phyloP scores from a whole-genome alignment of 78 protist species.

The Dictyostelium intermedium region DNA sequence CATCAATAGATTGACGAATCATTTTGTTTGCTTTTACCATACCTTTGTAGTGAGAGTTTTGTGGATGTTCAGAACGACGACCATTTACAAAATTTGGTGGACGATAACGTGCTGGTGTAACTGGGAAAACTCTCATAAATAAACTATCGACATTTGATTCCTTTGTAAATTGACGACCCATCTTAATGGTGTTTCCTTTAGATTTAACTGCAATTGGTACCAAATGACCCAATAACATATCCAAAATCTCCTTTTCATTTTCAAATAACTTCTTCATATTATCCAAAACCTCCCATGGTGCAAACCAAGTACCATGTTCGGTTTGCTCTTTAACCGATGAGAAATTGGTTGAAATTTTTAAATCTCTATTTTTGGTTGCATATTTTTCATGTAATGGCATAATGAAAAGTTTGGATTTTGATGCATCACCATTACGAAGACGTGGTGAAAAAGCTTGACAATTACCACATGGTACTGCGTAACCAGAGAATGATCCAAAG shows the following conservation, averaged over 20 bases:
- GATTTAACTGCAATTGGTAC: background rate
- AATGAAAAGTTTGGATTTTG: conserved; percentile 35
- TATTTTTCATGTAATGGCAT: conserved; percentile 37
- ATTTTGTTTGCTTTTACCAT: background rate
- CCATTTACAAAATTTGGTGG: conserved; percentile 53
- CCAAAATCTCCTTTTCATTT: conserved; percentile 22
- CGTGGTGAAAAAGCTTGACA: conserved; percentile 55
- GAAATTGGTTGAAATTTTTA: background rate
- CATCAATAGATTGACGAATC: conserved; percentile 19
- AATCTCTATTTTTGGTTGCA: background rate
- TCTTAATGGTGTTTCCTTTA: background rate
- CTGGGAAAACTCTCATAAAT: conserved; percentile 50
- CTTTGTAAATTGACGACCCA: background rate
- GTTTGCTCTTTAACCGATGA: conserved; percentile 45
- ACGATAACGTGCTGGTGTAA: conserved; percentile 53
- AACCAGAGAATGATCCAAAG: background rate
- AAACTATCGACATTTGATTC: conserved; percentile 18
- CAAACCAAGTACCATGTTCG: conserved; percentile 55
- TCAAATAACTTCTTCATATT: conserved; percentile 31
- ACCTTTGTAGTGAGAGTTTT: conserved; percentile 48
- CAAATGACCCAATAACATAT: conserved; percentile 52
- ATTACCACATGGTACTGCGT: conserved; percentile 8
- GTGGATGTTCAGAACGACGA: conserved; percentile 29
- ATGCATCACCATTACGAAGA: conserved; percentile 62
- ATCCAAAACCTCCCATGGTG: conserved; percentile 56